These are phyloP conservation scores for Citrus mangshanensis DNA, from an alignment of 345 rosid genomes.

Conservation along the genomic window DNA sequence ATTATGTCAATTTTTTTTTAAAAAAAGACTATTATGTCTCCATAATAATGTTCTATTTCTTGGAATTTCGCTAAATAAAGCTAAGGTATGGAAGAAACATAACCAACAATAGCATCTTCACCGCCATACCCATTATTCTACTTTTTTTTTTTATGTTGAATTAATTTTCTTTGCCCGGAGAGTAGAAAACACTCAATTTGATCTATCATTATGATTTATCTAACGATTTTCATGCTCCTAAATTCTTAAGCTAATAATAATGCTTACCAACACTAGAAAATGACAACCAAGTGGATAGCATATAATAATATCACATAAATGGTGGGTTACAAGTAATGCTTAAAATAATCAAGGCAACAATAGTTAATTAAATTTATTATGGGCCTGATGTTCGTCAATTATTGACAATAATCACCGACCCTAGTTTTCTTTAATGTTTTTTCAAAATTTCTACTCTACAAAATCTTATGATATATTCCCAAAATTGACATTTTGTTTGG, in stretches of 20 bases:
- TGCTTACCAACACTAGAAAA: no score
- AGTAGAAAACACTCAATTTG: no score
- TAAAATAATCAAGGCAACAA: background rate
- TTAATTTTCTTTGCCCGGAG: no score
- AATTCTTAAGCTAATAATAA: no score
- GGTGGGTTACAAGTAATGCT: background rate
- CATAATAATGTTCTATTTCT: conserved; percentile 14
- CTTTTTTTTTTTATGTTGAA: no score
- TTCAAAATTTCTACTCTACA: background rate
- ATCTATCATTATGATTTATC: no score
- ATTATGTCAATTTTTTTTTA: no score
- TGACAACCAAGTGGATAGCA: no score
- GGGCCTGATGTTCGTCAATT: background rate
- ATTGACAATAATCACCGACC: background rate
- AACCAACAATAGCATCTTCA: no score
- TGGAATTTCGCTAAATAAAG: conserved; percentile 12
- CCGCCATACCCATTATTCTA: no score
- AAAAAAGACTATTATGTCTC: conserved; percentile 17
- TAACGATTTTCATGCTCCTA: no score
- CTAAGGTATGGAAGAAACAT: no score
- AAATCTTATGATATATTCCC: background rate
- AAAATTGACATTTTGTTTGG: background rate
- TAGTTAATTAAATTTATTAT: background rate
- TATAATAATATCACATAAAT: background rate
- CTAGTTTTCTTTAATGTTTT: background rate